Base-by-base conservation (phyloP, 2,329 filamentous ascomycete species). In the Fusarium proliferatum region DNA sequence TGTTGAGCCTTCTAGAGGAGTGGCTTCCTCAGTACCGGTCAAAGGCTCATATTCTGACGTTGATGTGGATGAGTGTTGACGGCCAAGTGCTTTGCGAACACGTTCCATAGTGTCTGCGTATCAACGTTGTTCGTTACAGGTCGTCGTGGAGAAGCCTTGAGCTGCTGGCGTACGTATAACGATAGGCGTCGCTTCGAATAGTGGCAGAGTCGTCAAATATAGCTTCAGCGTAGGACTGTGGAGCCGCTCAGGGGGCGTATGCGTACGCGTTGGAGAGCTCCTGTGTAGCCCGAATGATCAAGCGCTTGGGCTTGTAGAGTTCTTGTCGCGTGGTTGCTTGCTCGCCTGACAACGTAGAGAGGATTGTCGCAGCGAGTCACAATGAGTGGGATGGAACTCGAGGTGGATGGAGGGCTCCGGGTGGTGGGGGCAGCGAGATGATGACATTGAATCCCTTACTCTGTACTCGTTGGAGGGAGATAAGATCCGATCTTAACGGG, bases 1-100 rank as follows among this genome's bases (percentile, higher is more conserved):
- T 34, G 75, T 63, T 11, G 80, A 79, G 41, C 68, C 77, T 19
- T 81, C 75, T 34, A 77, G 71, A 15, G 72, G 69, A 23, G 75
- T 73, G 26, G 76, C 72, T 16, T 81, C 79, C 10, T 81, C 80
- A 45, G 61, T 64, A 48, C 67, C 73, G 17, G 72, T 77, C 58
- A 83, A 75, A 38, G 81, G 81, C 63, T 80, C 77, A 64, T 83
- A 83, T 56, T 81, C 80, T 51, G 78, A 76, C 21, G 64, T 64
- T 41, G 76, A 77, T 12, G 67, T 62, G 43, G 76, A 67, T 7
- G 74, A 76, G 34, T 67, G 57, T 49, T 65, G 74, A 55, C 73
- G 77, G 30, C 63, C 65, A 28, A 80, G 60, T 36, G 73, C 74
- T 62, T 66, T 74, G 62, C 79, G 74, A 46, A 79, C 68, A 33